Base-by-base conservation (phyloP, 345 rosid genomes). In the Crucihimalaya himalaica region DNA sequence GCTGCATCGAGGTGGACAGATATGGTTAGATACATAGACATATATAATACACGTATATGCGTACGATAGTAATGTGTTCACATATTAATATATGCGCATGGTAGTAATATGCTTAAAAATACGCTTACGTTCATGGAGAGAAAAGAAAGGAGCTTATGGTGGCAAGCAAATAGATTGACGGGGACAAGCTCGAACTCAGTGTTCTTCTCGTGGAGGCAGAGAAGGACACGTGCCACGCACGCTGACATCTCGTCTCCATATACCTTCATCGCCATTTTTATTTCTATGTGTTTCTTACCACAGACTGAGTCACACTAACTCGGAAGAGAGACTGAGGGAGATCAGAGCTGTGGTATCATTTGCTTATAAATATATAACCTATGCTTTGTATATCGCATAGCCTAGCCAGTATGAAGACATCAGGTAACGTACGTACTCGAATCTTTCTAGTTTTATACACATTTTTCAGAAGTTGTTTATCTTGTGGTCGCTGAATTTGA, bases 211-310 rank as follows among this genome's bases (percentile, higher is more conserved):
- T 82, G 84, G 29, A 93, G 89, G 70, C 90, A 87, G 19, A 80
- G 64, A 79, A 88, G 57, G 6, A 84, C 98, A 27, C 86, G 86
- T 2, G 88, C 54, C 42, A 91, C 87, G 95, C 85, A 81, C 1
- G 88, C 81, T 21, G 95, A 92, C 87, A 87, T 78, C 35, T 85
- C 78, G n/a, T 81, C 62, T 67, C 97, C 97, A 47, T 89, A 55
- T 72, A 92, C 56, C 84, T 85, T 92, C 31, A 89, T 67, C 61
- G 68, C 87, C 95, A 84, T 87, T 78, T 45, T 13, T 39, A 10
- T 42, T 8, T 25, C 20, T 23, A 23, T 6, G 9, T 18, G 2
- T 9, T 51, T 18, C 8, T 6, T 16, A 46, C 3, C 9, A 21
- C 29, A 19, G 16, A 18, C n/a, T 8, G 18, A 20, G 16, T 42